These are phyloP conservation scores for Cercis canadensis DNA, from an alignment of 306 rosid species.

Conservation along the genomic window DNA sequence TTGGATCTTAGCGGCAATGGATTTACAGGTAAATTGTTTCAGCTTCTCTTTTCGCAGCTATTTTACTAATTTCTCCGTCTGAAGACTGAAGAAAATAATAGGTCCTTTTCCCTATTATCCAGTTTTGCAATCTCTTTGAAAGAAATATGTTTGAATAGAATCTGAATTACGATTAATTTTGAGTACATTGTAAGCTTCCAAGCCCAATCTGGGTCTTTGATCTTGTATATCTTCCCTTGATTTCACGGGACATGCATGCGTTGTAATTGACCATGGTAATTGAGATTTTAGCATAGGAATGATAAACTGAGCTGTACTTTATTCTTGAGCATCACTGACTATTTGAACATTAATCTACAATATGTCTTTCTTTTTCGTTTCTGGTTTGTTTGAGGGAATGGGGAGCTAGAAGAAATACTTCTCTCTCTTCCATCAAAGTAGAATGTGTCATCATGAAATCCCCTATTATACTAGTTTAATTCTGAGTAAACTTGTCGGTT, in stretches of 20 bases:
- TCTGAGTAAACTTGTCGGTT: too few relatives aligned
- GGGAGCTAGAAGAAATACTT: background rate
- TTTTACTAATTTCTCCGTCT: background rate
- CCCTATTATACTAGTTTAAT: conserved; percentile 19
- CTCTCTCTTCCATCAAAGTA: conserved; percentile 7
- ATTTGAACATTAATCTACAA: conserved; percentile 20
- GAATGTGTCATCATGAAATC: conserved; percentile 6
- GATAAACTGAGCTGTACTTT: too few relatives aligned
- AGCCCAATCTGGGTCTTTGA: background rate
- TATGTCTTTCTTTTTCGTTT: background rate
- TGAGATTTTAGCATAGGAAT: too few relatives aligned
- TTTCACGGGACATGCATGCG: background rate
- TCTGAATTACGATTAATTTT: background rate
- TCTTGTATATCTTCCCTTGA: background rate
- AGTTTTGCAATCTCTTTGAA: background rate
- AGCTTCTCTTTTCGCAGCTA: conserved; percentile 16
- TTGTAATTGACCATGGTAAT: background rate
- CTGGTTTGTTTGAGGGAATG: conserved; percentile 5
- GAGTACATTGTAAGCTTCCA: background rate
- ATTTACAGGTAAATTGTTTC: conserved; percentile 65
- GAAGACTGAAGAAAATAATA: background rate
- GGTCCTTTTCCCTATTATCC: background rate
- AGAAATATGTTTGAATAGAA: too few relatives aligned
- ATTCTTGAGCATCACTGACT: too few relatives aligned
- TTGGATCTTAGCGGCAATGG: conserved; percentile 88